Evolutionary conservation across 176 grass and related monocot species (phyloP), one percentile per base, ranked within the genome.

Genomic region (Phragmites australis): DNA sequence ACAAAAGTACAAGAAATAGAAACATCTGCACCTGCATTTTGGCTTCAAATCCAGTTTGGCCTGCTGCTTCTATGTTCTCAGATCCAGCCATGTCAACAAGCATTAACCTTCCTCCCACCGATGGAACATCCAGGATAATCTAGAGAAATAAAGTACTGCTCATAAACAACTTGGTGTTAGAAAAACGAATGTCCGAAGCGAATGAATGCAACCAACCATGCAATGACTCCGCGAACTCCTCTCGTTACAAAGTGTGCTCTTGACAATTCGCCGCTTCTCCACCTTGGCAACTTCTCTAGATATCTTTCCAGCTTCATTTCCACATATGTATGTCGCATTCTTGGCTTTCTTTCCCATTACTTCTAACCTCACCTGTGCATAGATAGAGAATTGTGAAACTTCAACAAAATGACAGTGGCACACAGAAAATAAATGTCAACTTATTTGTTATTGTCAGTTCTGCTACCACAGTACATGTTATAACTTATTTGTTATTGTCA

Each of bases 81-180:
- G 95, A 98, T 21, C 95, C 95, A 41, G 95, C 95, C 95, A 98
- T 98, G 40, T 98, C 95, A 0, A 98, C 95, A 45, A 98, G 86
- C 92, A 98, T 93, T 1, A 98, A 71, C 53, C 92, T 94, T 87
- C 95, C 95, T 31, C 95, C 95, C 42, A 98, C 95, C 4, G 88
- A 98, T 5, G 95, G 95, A 44, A 98, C 92, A 71, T 94, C 92
- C 81, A 98, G 84, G 11, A 98, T 94, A 57, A 98, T 98, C 92
- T 98, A 61, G 16, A 64, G 18, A 72, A 48, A 2, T 67, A 50
- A 63, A 56, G 1, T 8, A 15, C 34, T 59, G 15, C 25, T 46
- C 19, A 21, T 56, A 26, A 77, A 65, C 1, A 65, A 42, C 3
- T 72, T 8, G 12, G 47, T 82, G 8, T 44, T 44, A 62, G 39